Base-by-base conservation (phyloP, 2,329 filamentous ascomycete species). In the Aspergillus fructus region DNA sequence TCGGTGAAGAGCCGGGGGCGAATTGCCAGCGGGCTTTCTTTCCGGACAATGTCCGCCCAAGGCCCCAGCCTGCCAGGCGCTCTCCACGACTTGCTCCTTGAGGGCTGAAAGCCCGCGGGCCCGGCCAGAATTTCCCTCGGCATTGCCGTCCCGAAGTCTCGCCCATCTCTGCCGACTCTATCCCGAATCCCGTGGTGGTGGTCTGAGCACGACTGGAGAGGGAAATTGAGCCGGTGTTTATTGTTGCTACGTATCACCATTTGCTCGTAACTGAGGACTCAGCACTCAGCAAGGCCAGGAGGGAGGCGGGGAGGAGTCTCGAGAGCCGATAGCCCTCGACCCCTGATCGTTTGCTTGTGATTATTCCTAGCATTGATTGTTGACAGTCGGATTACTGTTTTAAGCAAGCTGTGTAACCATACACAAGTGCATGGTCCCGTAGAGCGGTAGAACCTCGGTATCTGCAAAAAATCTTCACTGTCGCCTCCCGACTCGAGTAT, bases 151-250 rank as follows among this genome's bases (percentile, higher is more conserved):
- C 64, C 63, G 64, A 62, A 21, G 56, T 19, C 47, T 46, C 45
- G 50, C 23, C 57, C 27, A 17, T 27, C 46, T 55, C 34, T 62
- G 61, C 63, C 64, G 64, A 66, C 39, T 57, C 59, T 59, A 37
- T 65, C 64, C 64, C 64, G 64, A 65, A 57, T 65, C 62, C 64
- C 64, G 64, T 66, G 58, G 56, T 66, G 60, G 64, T 63, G 53
- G 53, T 41, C 59, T 66, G 64, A 66, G 59, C 48, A 59, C 43
- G 48, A 57, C 30, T 52, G 49, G 57, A 52, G 58, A 56, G 15
- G 53, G 45, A 50, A 50, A 56, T 45, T 53, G 34, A 49, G 43
- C 48, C 55, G 55, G 53, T 43, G 34, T 53, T 30, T 41, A 40
- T 33, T 33, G 39, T 27, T n/a, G 30, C 34, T 8, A 21, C 21